Conservation (phyloP, 495 filamentous ascomycete genomes). For the Lophiotrema nucula region DNA sequence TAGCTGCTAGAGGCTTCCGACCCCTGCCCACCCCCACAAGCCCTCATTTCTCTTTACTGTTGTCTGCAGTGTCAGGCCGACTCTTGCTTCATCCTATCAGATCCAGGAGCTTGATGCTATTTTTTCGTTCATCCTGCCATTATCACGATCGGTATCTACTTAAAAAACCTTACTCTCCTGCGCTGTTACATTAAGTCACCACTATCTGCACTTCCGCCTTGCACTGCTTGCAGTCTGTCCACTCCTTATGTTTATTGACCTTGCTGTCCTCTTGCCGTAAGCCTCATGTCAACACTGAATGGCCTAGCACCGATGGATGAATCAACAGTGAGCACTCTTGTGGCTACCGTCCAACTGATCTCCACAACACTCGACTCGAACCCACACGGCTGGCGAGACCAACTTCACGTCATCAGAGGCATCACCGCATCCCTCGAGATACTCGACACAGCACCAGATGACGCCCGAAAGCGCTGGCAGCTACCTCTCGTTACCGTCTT, state of each 20-base stretch:
- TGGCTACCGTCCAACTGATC: conserved; percentile 18
- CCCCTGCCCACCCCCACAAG: background rate
- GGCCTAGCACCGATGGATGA: conserved; percentile 13
- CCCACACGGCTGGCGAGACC: conserved; percentile 24
- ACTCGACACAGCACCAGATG: conserved; percentile 41
- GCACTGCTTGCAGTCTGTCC: too few relatives aligned
- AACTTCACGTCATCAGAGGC: conserved; percentile 30
- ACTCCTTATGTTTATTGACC: too few relatives aligned
- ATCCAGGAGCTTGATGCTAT: background rate
- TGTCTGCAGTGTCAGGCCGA: background rate
- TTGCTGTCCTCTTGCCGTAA: too few relatives aligned
- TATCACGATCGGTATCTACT: background rate
- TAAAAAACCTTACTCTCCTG: too few relatives aligned
- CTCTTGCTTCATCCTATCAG: conserved; percentile 3
- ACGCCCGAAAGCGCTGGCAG: conserved; percentile 40
- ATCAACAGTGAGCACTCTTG: conserved; percentile 4
- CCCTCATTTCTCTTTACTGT: conserved; percentile 7
- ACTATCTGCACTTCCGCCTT: too few relatives aligned
- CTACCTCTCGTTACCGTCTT: conserved; percentile 43
- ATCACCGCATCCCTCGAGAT: conserved; percentile 41
- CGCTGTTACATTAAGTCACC: too few relatives aligned
- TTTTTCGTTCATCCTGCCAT: background rate
- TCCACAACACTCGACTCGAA: conserved; percentile 14
- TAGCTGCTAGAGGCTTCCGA: background rate
- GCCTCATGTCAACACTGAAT: too few relatives aligned